Evolutionary conservation across 1,284 basidiomycete species (phyloP), one percentile per base, ranked within the genome.

Genomic region (Coriolopsis trogii): DNA sequence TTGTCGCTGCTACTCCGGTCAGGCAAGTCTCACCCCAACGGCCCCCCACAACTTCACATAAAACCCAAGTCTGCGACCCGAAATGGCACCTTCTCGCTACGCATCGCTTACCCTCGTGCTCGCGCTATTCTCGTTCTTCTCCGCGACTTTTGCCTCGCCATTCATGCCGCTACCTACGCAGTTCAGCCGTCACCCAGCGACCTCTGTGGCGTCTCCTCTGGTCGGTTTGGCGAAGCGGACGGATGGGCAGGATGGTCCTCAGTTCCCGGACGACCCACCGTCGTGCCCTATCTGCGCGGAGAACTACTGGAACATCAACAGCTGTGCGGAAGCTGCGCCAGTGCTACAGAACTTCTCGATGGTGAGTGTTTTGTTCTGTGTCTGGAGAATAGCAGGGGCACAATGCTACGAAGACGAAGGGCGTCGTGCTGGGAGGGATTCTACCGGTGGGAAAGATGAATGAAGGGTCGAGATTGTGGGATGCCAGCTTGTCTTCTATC

Each of bases 331-430:
- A 53, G 82, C 82, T 3, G 75, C 77, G 20, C 80, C 82, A 1
- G 78, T 82, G 0, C 65, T 86, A 26, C 76, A 80, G n/a, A 84
- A 86, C 63, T 73, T 82, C 59, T 70, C 75, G 13, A 75, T 72
- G 69, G 82, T 84, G 46, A 47, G 75, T 65, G 2, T 6, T 45
- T 16, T 26, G 15, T 40, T 16, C 23, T 13, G 31, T 18, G 21
- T 20, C 4, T 10, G 21, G 28, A 31, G 38, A 23, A 7, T 12
- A 21, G 10, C 12, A 21, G 23, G 13, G 10, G n/a, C n/a, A n/a
- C n/a, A n/a, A n/a, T n/a, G n/a, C n/a, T n/a, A n/a, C n/a, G n/a
- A n/a, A n/a, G n/a, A n/a, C n/a, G n/a, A n/a, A 24, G 23, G 20
- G 13, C 12, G 20, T 23, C 31, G 15, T 18, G 38, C 6, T 16